A percentile compares a stretch with the other conserved stretches of the same genome.
Conservation (phyloP, 306 rosid genomes). For the Abrus precatorius region DNA sequence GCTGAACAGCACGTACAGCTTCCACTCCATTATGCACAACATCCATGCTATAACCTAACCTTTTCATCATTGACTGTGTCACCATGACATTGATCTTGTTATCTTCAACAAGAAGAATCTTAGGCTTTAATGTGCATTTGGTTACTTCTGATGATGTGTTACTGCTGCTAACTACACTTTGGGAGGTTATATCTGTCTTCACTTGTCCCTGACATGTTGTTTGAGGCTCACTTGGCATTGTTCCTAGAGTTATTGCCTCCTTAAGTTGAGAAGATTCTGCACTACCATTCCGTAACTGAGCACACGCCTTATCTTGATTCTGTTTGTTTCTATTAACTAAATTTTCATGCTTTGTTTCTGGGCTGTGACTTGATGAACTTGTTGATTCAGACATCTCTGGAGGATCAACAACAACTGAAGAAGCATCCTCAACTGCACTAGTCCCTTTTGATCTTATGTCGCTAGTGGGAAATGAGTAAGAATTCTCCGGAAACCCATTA, state of each 20-base stretch:
- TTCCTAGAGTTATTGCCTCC: conserved; percentile 45
- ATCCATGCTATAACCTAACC: conserved; percentile 80
- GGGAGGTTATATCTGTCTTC: conserved; percentile 53
- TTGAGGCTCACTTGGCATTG: conserved; percentile 47
- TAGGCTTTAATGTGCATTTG: conserved; percentile 59
- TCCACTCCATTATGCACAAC: conserved; percentile 90
- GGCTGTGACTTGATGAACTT: conserved; percentile 50
- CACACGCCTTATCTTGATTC: conserved; percentile 47
- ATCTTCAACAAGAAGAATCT: conserved; percentile 93
- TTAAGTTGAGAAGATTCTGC: conserved; percentile 46
- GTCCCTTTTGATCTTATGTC: conserved; percentile 49
- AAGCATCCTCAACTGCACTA: conserved; percentile 56
- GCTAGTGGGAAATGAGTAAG: conserved; percentile 54
- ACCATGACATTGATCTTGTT: conserved; percentile 95
- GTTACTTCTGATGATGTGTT: conserved; percentile 47
- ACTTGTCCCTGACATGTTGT: conserved; percentile 53
- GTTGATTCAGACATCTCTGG: conserved; percentile 57
- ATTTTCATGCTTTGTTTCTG: conserved; percentile 45
- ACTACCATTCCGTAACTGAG: conserved; percentile 49
- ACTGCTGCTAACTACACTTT: conserved; percentile 44
- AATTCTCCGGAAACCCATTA: conserved; percentile 57
- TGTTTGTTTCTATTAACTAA: conserved; percentile 42
- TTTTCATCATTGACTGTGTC: conserved; percentile 91
- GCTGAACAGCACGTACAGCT: conserved; percentile 80
- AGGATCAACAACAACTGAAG: conserved; percentile 52